These are phyloP conservation scores for Penicillium sp. DNA, from an alignment of 2,329 filamentous ascomycete genomes.

Conservation along the genomic window DNA sequence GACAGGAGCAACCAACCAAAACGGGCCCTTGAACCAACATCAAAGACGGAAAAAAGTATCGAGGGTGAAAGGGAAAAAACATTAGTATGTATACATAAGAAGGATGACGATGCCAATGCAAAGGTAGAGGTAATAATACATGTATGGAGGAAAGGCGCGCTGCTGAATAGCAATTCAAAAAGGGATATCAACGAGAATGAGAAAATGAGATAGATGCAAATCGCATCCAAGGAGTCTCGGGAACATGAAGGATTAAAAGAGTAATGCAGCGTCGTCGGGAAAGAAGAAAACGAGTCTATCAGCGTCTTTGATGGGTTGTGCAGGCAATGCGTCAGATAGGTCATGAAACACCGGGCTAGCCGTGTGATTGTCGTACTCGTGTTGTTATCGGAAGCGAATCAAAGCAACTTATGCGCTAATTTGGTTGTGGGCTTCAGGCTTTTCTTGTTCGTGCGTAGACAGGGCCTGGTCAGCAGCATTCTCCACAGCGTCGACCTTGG, in stretches of 20 bases:
- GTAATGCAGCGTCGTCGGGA: neutral
- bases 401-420: conserved; percentile 8
- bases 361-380: conserved; percentile 16
- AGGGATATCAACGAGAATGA: conserved; percentile 11
- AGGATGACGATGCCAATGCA: conserved; percentile 3
- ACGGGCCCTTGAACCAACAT: neutral
- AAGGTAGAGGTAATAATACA: conserved; percentile 20
- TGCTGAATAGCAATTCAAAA: conserved; percentile 11
- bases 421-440: neutral
- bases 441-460: neutral
- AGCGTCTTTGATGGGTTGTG: conserved; percentile 4
- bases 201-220: neutral
- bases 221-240: neutral
- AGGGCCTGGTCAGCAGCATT: neutral
- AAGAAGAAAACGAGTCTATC: conserved; percentile 7
- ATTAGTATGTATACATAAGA: conserved; percentile 24
- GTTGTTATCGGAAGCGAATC: conserved; percentile 2
- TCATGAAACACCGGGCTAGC: conserved; percentile 18
- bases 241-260: conserved; percentile 8
- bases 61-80: conserved; percentile 2
- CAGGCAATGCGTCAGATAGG: conserved; percentile 13
- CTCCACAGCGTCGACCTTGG: neutral
- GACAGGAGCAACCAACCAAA: neutral
- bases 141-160: conserved; percentile 5
- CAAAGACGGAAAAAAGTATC: neutral